These are phyloP conservation scores for Coemansia sp. DNA, from an alignment of 192 early-diverging fungal species.

Conservation along the genomic window DNA sequence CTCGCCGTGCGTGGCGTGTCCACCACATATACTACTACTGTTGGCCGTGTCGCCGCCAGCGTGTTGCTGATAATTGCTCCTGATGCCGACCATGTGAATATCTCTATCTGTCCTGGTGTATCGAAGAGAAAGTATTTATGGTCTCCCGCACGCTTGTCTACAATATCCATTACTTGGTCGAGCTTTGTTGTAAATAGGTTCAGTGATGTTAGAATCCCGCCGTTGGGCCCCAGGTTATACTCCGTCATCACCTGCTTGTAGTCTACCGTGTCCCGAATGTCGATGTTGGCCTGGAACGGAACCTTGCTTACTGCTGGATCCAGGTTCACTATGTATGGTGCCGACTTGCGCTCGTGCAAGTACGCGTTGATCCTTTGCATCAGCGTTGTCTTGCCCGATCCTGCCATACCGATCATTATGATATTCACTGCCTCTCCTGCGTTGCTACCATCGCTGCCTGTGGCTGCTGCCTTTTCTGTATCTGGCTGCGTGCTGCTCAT, in stretches of 20 bases:
- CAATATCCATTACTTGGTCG: constrained; percentile 89
- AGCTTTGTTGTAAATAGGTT: constrained; percentile 98
- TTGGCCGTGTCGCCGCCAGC: constrained; percentile 87
- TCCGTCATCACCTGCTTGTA: constrained; percentile 99
- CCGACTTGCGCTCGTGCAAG: constrained; percentile 69
- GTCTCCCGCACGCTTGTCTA: constrained; percentile 72
- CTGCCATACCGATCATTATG: constrained; percentile 95
- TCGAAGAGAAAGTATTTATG: constrained; percentile 77
- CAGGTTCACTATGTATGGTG: constrained; percentile 90
- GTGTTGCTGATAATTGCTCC: constrained; percentile 95
- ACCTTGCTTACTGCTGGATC: constrained; percentile 88
- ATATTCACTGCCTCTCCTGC: constrained; percentile 52
- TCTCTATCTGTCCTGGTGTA: constrained; percentile 98
- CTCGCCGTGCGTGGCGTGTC: constrained; percentile 91
- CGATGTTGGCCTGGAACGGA: constrained; percentile 94
- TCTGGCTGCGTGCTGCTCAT: constrained; percentile 7
- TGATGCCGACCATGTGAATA: constrained; percentile 98
- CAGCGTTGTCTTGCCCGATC: constrained; percentile 93
- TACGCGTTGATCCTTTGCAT: constrained; percentile 94
- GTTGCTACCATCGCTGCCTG: not conserved
- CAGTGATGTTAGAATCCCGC: constrained; percentile 91
- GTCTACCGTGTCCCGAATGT: constrained; percentile 96
- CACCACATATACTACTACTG: constrained; percentile 88
- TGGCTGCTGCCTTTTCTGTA: not conserved
- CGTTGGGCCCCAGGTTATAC: constrained; percentile 96